Base-by-base conservation (phyloP, 805 yeast genomes). In the Schwanniomyces sp. region DNA sequence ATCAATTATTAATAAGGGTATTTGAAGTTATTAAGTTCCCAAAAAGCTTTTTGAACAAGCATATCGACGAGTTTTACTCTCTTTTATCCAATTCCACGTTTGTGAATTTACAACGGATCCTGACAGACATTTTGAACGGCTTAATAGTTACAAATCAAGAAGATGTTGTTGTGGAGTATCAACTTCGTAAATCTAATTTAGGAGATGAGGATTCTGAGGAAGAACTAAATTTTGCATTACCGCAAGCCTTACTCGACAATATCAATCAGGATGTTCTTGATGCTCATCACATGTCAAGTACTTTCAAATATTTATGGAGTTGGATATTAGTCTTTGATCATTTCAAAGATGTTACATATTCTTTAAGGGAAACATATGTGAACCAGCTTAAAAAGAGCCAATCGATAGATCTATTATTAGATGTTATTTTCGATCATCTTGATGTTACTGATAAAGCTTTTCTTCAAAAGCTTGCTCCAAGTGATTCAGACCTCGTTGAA, bases 311-410 rank as follows among this genome's bases (percentile, higher is more conserved):
- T 58, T 54, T 86, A 29, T 85, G 88, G 84, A 69, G 81, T 47
- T 91, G 96, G 95, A 69, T 67, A 51, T 68, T 88, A 45, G 63
- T 87, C 0, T 74, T 87, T 52, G 69, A 67, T 26, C 82, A 82
- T 62, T 86, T 90, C 59, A 74, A 77, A 44, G 81, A 82, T 48
- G 77, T 86, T 5, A 81, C 94, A 0, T 82, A 81, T 53, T 78
- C 80, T 36, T 74, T 90, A 53, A 76, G 91, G 47, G 75, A 79
- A 40, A 70, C 75, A 38, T 87, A 86, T 55, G 76, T 85, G 30
- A 72, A 67, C 17, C 85, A 86, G 52, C 60, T 90, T 46, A 80
- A 78, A 25, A 52, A 46, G 3, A 59, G 64, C 7, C 78, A 73
- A 26, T 58, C 76, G n/a, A 64, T 87, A 7, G 70, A 67, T 2